phyloP scores from a whole-genome alignment of 2,329 filamentous ascomycete genomes.

The Epichloe uncinata region DNA sequence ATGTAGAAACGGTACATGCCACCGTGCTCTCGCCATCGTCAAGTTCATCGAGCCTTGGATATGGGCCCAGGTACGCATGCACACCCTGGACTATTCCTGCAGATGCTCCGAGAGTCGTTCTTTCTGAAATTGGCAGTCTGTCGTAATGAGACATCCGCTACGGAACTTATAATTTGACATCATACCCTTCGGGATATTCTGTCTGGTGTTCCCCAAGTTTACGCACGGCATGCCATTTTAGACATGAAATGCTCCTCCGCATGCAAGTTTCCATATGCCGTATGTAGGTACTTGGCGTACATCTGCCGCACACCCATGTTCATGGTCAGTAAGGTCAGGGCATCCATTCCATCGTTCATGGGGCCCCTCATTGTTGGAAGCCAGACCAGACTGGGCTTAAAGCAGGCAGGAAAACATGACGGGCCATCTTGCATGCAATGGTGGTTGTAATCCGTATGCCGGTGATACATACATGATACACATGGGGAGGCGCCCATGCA shows the following conservation, averaged over 20 bases:
- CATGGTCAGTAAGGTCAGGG: background rate
- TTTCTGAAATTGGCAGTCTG: no score
- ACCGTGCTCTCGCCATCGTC: background rate
- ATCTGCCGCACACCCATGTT: slow-evolving; percentile 4
- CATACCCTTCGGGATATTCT: background rate
- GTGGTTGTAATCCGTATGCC: background rate
- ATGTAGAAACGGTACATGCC: background rate
- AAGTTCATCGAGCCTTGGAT: no score
- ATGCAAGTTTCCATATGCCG: background rate
- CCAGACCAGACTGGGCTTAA: background rate
- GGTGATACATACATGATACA: background rate
- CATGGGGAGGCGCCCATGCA: background rate
- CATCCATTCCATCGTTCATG: background rate
- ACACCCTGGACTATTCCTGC: no score
- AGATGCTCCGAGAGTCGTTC: no score
- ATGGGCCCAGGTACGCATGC: no score
- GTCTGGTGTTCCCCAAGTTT: background rate
- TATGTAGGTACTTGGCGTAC: slow-evolving; percentile 1
- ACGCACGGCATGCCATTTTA: background rate
- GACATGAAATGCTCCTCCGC: slow-evolving; percentile 2
- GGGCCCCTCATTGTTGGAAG: background rate
- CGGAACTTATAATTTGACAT: no score
- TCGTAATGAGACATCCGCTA: no score
- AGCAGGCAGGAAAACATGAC: background rate
- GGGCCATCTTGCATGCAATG: background rate